Evolutionary conservation across 306 rosid genomes (phyloP).

Genomic region (Lupinus albus): DNA sequence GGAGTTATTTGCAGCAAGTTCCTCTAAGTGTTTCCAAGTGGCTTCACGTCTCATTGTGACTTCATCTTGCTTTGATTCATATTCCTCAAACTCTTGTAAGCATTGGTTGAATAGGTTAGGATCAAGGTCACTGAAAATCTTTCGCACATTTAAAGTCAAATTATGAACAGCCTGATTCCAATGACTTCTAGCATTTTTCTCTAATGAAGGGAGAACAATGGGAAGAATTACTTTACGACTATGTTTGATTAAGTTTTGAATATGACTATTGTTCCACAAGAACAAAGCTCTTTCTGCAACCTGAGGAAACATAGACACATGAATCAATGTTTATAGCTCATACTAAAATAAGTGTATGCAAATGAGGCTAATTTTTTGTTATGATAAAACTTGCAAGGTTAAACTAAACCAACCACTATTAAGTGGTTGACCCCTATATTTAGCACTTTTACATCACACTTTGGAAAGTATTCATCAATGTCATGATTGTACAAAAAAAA

Average conservation of each 20-base stretch:
- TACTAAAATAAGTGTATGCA: neutral
- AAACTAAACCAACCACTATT: neutral
- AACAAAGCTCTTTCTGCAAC: conserved; percentile 73
- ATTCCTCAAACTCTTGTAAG: conserved; percentile 51
- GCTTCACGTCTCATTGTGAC: conserved; percentile 48
- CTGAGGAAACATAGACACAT: conserved; percentile 17
- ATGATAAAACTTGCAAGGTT: too few species aligned
- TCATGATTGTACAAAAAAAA: neutral
- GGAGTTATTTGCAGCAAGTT: conserved; percentile 54
- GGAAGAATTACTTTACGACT: conserved; percentile 61
- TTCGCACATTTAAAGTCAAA: conserved; percentile 64
- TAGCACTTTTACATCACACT: neutral
- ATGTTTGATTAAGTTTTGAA: conserved; percentile 62
- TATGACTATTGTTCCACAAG: conserved; percentile 70
- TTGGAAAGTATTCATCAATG: neutral
- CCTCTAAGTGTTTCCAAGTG: conserved; percentile 67
- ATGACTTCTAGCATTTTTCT: conserved; percentile 61
- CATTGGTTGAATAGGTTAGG: conserved; percentile 61
- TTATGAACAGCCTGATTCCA: conserved; percentile 78
- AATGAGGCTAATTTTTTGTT: too few species aligned
- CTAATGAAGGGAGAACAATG: conserved; percentile 67
- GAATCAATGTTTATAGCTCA: neutral
- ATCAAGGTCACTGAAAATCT: conserved; percentile 60
- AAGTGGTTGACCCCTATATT: neutral
- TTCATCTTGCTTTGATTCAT: conserved; percentile 51